phyloP scores from a whole-genome alignment of 805 yeast genomes.

The Tetrapisispora pingtungensis region DNA sequence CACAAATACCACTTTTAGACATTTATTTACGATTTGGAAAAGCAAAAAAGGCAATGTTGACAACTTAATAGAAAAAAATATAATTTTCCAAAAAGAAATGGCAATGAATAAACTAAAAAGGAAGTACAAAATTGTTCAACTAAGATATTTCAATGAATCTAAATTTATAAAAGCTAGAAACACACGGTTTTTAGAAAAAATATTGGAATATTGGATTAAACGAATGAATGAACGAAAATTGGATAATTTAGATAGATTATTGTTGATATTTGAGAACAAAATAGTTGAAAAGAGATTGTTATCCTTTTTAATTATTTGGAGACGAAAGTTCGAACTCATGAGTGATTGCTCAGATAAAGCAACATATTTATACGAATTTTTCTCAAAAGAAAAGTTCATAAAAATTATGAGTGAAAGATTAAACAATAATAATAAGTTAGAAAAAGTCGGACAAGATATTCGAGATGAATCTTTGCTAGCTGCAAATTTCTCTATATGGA shows the following conservation, averaged over 20 bases:
- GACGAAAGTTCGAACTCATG: not conserved
- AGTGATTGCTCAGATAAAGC: not conserved
- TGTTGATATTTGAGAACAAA: too few species aligned
- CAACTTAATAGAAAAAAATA: not conserved
- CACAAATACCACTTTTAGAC: too few species aligned
- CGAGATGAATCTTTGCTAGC: conserved; percentile 17
- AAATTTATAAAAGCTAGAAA: not conserved
- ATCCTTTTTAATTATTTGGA: not conserved
- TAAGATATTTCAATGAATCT: not conserved
- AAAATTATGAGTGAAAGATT: not conserved
- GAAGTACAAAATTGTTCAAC: not conserved
- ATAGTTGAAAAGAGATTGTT: too few species aligned
- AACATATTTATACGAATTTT: not conserved
- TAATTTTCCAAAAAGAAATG: not conserved
- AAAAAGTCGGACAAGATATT: conserved; percentile 6
- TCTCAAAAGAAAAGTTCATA: not conserved
- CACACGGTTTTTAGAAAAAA: too few species aligned
- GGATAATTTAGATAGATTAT: not conserved
- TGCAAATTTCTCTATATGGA: conserved; percentile 20
- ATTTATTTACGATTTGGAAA: too few species aligned
- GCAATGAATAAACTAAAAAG: not conserved
- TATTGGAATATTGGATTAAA: not conserved
- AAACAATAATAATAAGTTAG: not conserved
- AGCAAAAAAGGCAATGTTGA: too few species aligned
- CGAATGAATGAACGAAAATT: not conserved